phyloP scores from a whole-genome alignment of 352 stramenopile species.

The Phytophthora nicotianae region DNA sequence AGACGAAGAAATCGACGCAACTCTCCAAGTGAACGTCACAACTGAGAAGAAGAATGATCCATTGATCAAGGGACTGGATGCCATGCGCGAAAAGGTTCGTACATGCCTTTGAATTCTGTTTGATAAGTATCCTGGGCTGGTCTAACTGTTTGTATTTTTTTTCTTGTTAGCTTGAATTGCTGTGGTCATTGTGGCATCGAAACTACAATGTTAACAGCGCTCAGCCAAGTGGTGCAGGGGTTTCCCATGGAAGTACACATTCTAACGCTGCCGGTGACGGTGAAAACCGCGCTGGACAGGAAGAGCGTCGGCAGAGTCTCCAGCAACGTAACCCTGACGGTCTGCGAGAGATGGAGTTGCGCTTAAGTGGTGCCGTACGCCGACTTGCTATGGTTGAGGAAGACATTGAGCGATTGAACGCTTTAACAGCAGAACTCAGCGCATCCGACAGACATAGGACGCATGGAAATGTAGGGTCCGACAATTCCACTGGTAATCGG shows the following conservation, averaged over 20 bases:
- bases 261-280: background rate
- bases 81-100: slow-evolving; percentile 69
- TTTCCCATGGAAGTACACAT: slow-evolving; percentile 6
- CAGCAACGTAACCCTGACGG: slow-evolving; percentile 37
- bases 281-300: slow-evolving; percentile 12
- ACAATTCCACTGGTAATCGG: background rate
- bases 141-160: slow-evolving; percentile 5
- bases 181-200: slow-evolving; percentile 73
- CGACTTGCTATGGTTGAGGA: slow-evolving; percentile 63
- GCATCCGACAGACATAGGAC: slow-evolving; percentile 23
- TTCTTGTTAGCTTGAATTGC: slow-evolving; percentile 41
- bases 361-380: slow-evolving; percentile 60
- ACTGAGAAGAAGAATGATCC: slow-evolving; percentile 84
- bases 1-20: slow-evolving; percentile 69
- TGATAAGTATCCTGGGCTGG: background rate
- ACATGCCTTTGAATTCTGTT: background rate
- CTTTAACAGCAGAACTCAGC: slow-evolving; percentile 27
- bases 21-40: slow-evolving; percentile 65
- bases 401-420: slow-evolving; percentile 65
- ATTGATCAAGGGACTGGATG: slow-evolving; percentile 68
- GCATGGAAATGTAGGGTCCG: background rate
- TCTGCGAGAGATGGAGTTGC: slow-evolving; percentile 61
- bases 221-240: slow-evolving; percentile 3
- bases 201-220: slow-evolving; percentile 52
- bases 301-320: slow-evolving; percentile 19